A percentile compares a stretch with the other conserved stretches of the same genome.
phyloP scores from a whole-genome alignment of 306 rosid genomes.

The Ziziphus jujuba region DNA sequence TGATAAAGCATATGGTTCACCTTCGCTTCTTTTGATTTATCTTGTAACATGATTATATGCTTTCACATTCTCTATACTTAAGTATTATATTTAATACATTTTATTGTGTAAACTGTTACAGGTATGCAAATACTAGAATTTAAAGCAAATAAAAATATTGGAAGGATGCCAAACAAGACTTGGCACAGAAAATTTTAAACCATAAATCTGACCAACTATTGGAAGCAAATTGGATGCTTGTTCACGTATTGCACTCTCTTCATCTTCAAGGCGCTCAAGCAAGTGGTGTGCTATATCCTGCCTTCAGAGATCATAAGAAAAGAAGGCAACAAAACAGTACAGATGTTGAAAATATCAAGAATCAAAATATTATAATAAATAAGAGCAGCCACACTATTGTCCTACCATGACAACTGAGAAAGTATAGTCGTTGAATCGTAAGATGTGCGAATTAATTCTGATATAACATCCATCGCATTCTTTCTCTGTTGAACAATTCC shows the following conservation, averaged over 20 bases:
- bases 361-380: not conserved
- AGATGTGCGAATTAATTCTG: constrained; percentile 56
- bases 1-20: not conserved
- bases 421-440: constrained; percentile 39
- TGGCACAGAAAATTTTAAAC: not conserved
- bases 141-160: not conserved
- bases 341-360: not conserved
- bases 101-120: not conserved
- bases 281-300: constrained; percentile 58
- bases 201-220: constrained; percentile 54
- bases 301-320: constrained; percentile 44
- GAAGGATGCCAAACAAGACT: not conserved
- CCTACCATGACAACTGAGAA: constrained; percentile 57
- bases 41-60: not conserved
- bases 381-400: constrained; percentile 16
- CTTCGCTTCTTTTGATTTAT: not conserved
- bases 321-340: not conserved
- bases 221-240: constrained; percentile 72
- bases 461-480: constrained; percentile 80
- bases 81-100: not conserved
- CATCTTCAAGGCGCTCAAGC: constrained; percentile 78
- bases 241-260: constrained; percentile 56
- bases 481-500: constrained; percentile 65
- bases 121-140: not conserved
- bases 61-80: not conserved